These are phyloP conservation scores for Microcyclospora pomicola DNA, from an alignment of 2,329 filamentous ascomycete species.

Conservation along the genomic window DNA sequence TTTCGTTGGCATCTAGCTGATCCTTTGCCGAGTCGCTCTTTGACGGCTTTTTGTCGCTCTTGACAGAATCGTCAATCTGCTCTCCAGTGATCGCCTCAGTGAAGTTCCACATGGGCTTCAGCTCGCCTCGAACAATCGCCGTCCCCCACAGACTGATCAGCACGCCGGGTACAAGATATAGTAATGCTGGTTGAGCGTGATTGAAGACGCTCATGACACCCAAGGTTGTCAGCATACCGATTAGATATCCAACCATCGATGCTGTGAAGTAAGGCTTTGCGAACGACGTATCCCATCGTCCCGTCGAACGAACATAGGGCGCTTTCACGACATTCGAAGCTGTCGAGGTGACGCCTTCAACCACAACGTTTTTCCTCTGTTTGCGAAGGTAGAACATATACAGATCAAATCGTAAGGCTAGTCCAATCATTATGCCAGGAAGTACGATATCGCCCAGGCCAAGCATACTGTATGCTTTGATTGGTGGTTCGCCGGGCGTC, in stretches of 20 bases:
- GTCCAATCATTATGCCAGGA: conserved; percentile 76
- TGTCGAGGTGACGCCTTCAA: conserved; percentile 9
- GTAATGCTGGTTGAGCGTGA: conserved; percentile 75
- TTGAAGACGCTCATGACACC: conserved; percentile 62
- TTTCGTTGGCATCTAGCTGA: background rate
- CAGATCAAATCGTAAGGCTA: conserved; percentile 83
- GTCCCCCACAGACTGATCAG: conserved; percentile 62
- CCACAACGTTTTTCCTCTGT: conserved; percentile 28
- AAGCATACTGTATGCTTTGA: conserved; percentile 51
- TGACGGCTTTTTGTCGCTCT: too few species aligned
- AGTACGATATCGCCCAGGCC: conserved; percentile 90
- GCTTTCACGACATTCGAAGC: conserved; percentile 21
- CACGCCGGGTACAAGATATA: conserved; percentile 86
- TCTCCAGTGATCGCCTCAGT: conserved; percentile 49
- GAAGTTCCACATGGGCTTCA: conserved; percentile 65
- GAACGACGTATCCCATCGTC: conserved; percentile 56
- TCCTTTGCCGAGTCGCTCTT: too few species aligned
- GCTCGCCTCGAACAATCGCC: conserved; percentile 55
- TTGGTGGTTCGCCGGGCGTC: conserved; percentile 24
- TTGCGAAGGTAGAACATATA: conserved; percentile 67
- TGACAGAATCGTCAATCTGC: conserved; percentile 9
- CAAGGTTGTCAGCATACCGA: conserved; percentile 66
- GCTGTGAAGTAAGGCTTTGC: conserved; percentile 76
- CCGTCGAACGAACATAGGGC: conserved; percentile 39
- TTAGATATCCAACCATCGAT: conserved; percentile 58